phyloP scores from a whole-genome alignment of 2,329 filamentous ascomycete species.

The Aschersonia sp. region DNA sequence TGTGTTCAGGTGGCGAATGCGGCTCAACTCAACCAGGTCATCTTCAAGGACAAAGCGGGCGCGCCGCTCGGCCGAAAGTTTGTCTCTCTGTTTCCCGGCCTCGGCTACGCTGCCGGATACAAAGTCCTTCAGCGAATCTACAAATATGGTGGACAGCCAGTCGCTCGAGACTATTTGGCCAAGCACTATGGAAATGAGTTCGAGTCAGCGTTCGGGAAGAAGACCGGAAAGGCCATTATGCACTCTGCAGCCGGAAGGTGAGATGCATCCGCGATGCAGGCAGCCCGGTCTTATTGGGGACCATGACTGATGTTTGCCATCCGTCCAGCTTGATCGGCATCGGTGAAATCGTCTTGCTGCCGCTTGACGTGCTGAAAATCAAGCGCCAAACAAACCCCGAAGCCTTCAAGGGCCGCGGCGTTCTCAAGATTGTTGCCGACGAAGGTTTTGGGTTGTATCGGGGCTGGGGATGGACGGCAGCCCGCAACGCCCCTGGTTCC shows the following conservation, averaged over 20 bases:
- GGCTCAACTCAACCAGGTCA: slow-evolving; percentile 68
- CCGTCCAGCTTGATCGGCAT: slow-evolving; percentile 71
- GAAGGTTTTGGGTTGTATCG: slow-evolving; percentile 94
- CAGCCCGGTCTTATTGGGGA: not conserved
- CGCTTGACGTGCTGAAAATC: slow-evolving; percentile 96
- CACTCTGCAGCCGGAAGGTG: slow-evolving; percentile 89
- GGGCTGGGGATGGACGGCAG: slow-evolving; percentile 95
- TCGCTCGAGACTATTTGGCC: slow-evolving; percentile 78
- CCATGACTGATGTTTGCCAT: not conserved
- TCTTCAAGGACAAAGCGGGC: slow-evolving; percentile 79
- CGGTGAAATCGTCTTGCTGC: slow-evolving; percentile 88
- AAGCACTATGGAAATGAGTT: slow-evolving; percentile 70
- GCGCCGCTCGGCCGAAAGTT: slow-evolving; percentile 66
- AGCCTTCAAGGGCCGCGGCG: slow-evolving; percentile 84
- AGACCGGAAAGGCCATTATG: slow-evolving; percentile 96
- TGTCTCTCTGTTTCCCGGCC: slow-evolving; percentile 87
- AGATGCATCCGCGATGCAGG: slow-evolving; percentile 7
- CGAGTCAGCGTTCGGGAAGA: slow-evolving; percentile 82
- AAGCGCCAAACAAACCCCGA: slow-evolving; percentile 99
- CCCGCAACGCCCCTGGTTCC: slow-evolving; percentile 88
- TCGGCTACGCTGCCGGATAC: slow-evolving; percentile 95
- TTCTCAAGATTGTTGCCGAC: slow-evolving; percentile 79
- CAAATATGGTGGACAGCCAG: slow-evolving; percentile 96
- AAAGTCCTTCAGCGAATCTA: slow-evolving; percentile 95
- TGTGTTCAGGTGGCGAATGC: slow-evolving; percentile 16